phyloP scores from a whole-genome alignment of 2,329 filamentous ascomycete genomes.

The Fusarium agapanthi region DNA sequence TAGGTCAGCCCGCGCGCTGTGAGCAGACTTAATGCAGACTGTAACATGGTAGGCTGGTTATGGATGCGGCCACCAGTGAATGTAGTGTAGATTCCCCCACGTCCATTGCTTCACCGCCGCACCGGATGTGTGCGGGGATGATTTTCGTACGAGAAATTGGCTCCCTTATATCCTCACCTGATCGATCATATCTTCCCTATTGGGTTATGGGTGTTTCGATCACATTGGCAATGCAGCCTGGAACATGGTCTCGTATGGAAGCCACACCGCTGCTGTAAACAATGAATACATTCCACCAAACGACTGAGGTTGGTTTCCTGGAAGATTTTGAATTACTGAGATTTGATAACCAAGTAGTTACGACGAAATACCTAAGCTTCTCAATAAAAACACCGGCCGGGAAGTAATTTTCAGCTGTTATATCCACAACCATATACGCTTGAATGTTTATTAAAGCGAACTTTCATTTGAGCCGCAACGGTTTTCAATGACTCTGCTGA shows the following conservation, averaged over 20 bases:
- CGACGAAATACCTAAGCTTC: not conserved
- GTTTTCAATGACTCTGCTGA: not conserved
- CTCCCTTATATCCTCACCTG: slow-evolving; percentile 26
- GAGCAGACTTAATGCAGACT: slow-evolving; percentile 27
- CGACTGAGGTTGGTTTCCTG: not conserved
- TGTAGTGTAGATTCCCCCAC: slow-evolving; percentile 19
- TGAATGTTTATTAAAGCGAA: not conserved
- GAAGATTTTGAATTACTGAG: not conserved
- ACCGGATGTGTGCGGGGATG: slow-evolving; percentile 17
- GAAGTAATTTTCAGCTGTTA: not conserved
- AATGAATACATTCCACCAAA: not conserved
- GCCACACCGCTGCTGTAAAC: slow-evolving; percentile 27
- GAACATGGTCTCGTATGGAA: slow-evolving; percentile 13
- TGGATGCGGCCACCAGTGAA: slow-evolving; percentile 27
- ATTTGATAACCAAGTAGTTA: not conserved
- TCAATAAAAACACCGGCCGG: not conserved
- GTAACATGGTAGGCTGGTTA: slow-evolving; percentile 32
- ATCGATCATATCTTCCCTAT: slow-evolving; percentile 21
- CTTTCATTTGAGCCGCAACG: not conserved
- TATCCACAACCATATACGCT: not conserved
- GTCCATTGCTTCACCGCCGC: slow-evolving; percentile 31
- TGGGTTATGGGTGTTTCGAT: slow-evolving; percentile 9
- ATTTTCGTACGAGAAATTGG: slow-evolving; percentile 15
- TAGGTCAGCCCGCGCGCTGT: slow-evolving; percentile 17
- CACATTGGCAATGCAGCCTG: slow-evolving; percentile 6